phyloP scores from a whole-genome alignment of 345 rosid genomes.

The Murraya paniculata region DNA sequence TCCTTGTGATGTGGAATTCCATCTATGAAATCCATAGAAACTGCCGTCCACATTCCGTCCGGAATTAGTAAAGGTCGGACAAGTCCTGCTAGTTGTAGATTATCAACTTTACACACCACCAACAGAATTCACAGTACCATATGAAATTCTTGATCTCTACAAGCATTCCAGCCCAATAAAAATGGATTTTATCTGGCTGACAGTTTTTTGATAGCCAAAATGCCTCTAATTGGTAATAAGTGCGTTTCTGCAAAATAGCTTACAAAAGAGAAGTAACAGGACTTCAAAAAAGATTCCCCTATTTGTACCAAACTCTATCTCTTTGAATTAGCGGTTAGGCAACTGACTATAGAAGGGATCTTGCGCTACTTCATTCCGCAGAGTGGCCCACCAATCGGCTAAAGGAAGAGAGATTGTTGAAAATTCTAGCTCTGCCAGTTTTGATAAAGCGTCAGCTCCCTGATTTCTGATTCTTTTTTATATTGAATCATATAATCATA shows the following conservation, averaged over 20 bases:
- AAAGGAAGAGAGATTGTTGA: too few relatives aligned
- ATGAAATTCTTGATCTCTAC: too few relatives aligned
- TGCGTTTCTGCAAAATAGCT: background rate
- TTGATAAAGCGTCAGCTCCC: background rate
- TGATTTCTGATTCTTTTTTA: too few relatives aligned
- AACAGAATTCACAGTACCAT: background rate
- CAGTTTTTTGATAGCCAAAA: background rate
- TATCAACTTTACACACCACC: too few relatives aligned
- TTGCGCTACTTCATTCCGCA: background rate
- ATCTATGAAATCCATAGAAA: background rate
- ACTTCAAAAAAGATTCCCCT: too few relatives aligned
- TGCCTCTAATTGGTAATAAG: background rate
- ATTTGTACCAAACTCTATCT: background rate
- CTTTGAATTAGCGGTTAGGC: background rate
- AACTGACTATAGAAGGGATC: background rate
- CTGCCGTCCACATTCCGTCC: fast-evolving
- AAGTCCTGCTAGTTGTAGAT: background rate
- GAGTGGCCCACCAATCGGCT: background rate
- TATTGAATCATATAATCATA: too few relatives aligned
- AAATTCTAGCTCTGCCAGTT: background rate
- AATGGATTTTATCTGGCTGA: background rate
- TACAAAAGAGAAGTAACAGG: background rate
- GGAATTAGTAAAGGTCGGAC: too few relatives aligned
- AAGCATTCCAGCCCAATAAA: background rate
- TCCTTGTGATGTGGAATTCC: background rate